phyloP scores from a whole-genome alignment of 305 asterid species.

The Solanum hybrid region DNA sequence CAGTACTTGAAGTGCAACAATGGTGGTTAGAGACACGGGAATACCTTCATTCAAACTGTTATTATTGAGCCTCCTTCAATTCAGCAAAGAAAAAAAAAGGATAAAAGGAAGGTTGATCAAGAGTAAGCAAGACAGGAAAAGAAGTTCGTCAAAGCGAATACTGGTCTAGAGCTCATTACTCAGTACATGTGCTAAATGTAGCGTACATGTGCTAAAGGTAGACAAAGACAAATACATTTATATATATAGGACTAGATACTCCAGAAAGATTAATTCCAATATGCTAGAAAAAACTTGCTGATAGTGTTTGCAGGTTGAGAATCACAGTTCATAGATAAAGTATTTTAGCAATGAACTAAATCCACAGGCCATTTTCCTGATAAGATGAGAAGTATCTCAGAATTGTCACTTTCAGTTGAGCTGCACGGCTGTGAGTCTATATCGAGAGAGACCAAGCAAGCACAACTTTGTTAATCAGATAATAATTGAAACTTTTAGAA shows the following conservation, averaged over 20 bases:
- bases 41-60: slow-evolving; percentile 50
- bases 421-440: neutral
- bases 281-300: neutral
- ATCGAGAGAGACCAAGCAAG: neutral
- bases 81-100: slow-evolving; percentile 2
- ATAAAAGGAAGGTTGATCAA: neutral
- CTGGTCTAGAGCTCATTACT: neutral
- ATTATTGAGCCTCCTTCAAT: slow-evolving; percentile 65
- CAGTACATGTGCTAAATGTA: neutral
- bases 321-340: neutral
- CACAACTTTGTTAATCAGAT: neutral
- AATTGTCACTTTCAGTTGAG: neutral
- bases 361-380: neutral
- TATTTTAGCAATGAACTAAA: neutral
- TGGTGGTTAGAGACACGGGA: slow-evolving; percentile 48
- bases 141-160: neutral
- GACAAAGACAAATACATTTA: neutral
- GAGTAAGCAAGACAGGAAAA: neutral
- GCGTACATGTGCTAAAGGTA: neutral
- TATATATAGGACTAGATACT: neutral
- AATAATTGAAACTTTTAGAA: neutral
- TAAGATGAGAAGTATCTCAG: slow-evolving; percentile 1
- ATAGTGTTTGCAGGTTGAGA: neutral
- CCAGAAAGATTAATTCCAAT: neutral
- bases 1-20: slow-evolving; percentile 74